Percentiles rank a stretch among this genome's conserved stretches.
phyloP scores from a whole-genome alignment of 495 filamentous ascomycete species.

The Trichoderma erinaceum region DNA sequence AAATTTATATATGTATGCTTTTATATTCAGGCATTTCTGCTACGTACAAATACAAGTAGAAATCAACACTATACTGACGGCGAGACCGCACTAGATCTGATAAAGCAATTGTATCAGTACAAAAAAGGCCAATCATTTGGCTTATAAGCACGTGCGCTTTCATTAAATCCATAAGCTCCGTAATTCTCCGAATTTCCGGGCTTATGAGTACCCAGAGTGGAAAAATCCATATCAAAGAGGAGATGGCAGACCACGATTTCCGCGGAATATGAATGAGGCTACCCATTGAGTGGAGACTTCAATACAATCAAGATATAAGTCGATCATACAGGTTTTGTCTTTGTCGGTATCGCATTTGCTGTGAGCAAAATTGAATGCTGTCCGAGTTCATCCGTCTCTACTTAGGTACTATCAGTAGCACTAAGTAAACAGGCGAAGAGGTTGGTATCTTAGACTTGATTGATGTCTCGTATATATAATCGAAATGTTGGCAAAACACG shows the following conservation, averaged over 20 bases:
- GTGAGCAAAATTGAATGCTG: too few species aligned
- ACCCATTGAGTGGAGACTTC: neutral
- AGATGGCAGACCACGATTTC: neutral
- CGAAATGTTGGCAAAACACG: too few species aligned
- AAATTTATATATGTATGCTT: too few species aligned
- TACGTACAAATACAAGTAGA: neutral
- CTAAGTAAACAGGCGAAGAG: too few species aligned
- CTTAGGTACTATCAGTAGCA: too few species aligned
- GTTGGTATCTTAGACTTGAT: neutral
- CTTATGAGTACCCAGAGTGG: too few species aligned
- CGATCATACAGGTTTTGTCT: neutral
- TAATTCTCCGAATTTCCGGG: neutral
- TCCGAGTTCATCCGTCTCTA: too few species aligned
- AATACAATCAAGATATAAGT: too few species aligned
- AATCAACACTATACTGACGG: neutral
- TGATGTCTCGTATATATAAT: neutral
- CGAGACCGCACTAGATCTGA: neutral
- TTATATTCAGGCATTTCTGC: neutral
- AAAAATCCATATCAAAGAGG: too few species aligned
- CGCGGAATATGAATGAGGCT: neutral
- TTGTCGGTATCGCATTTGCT: too few species aligned
- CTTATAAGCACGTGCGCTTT: neutral
- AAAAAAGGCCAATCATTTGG: neutral
- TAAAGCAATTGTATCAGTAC: neutral
- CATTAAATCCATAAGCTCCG: neutral